A percentile compares a stretch with the other conserved stretches of the same genome.
Conservation (phyloP, 2,329 filamentous ascomycete species). For the Pseudonectria foliicola region DNA sequence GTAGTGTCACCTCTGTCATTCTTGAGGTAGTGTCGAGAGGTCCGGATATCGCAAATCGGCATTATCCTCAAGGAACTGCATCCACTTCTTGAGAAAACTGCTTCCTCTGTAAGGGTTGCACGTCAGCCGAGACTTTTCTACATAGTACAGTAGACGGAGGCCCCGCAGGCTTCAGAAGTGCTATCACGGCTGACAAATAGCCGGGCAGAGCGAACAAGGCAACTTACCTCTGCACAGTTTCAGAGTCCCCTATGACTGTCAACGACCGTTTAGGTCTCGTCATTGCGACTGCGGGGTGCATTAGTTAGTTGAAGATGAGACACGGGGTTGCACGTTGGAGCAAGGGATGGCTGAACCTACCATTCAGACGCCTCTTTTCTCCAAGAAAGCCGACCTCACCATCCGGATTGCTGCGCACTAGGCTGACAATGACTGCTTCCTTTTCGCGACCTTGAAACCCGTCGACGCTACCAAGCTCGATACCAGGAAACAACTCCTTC, state of each 20-base stretch:
- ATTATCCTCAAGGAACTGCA: slow-evolving; percentile 82
- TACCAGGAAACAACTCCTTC: slow-evolving; percentile 72
- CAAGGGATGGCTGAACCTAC: slow-evolving; percentile 42
- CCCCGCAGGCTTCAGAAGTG: slow-evolving; percentile 11
- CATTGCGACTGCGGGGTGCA: slow-evolving; percentile 75
- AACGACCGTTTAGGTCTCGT: slow-evolving; percentile 87
- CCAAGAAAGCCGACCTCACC: slow-evolving; percentile 88
- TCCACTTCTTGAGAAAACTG: slow-evolving; percentile 82
- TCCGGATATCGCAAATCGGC: slow-evolving; percentile 88
- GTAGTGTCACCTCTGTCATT: background rate
- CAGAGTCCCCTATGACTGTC: slow-evolving; percentile 86
- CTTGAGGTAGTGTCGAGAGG: slow-evolving; percentile 32
- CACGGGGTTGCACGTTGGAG: background rate
- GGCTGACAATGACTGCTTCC: slow-evolving; percentile 84
- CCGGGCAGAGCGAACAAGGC: slow-evolving; percentile 5
- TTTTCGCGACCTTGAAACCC: slow-evolving; percentile 97
- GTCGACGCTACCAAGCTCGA: slow-evolving; percentile 95
- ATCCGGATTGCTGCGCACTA: slow-evolving; percentile 85
- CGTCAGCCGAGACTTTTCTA: slow-evolving; percentile 8
- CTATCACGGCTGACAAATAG: slow-evolving; percentile 7
- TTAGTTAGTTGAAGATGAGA: slow-evolving; percentile 9
- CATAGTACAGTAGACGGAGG: background rate
- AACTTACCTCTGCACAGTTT: slow-evolving; percentile 81
- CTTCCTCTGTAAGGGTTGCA: slow-evolving; percentile 56
- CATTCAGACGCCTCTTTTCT: slow-evolving; percentile 87